Evolutionary conservation across 805 yeast genomes (phyloP).

Genomic region (Starmerella riodocensis): DNA sequence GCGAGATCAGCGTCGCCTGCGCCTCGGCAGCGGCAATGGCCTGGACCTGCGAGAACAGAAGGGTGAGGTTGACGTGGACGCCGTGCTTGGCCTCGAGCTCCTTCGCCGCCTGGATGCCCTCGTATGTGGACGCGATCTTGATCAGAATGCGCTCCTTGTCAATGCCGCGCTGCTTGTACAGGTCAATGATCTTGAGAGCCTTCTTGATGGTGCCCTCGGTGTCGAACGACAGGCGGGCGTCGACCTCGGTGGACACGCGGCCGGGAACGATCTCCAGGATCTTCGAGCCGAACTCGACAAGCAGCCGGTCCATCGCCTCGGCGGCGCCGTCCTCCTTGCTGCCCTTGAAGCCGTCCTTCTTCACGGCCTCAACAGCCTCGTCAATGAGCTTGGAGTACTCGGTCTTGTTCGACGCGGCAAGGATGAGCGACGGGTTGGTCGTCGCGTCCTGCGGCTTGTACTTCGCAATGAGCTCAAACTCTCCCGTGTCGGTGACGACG

Average conservation of each 20-base stretch:
- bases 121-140: slow-evolving; percentile 97
- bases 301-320: slow-evolving; percentile 76
- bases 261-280: slow-evolving; percentile 94
- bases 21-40: slow-evolving; percentile 99
- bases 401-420: slow-evolving; percentile 86
- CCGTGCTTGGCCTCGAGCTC: slow-evolving; percentile 84
- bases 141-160: slow-evolving; percentile 80
- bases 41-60: slow-evolving; percentile 87
- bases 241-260: slow-evolving; percentile 97
- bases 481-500: slow-evolving; percentile 98
- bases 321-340: slow-evolving; percentile 46
- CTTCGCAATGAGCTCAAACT: slow-evolving; percentile 90
- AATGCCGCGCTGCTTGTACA: slow-evolving; percentile 78
- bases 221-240: slow-evolving; percentile 94
- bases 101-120: slow-evolving; percentile 98
- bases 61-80: slow-evolving; percentile 88
- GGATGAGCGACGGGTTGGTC: slow-evolving; percentile 92
- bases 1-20: slow-evolving; percentile 86
- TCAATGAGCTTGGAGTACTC: slow-evolving; percentile 84
- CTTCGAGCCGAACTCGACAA: slow-evolving; percentile 92
- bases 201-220: slow-evolving; percentile 86
- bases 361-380: slow-evolving; percentile 77
- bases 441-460: slow-evolving; percentile 99
- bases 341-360: slow-evolving; percentile 30
- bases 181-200: slow-evolving; percentile 79